Percentiles rank a stretch among this genome's conserved stretches.
phyloP scores from a whole-genome alignment of 176 grass and related monocot species.

The Bonia amplexicaulis region DNA sequence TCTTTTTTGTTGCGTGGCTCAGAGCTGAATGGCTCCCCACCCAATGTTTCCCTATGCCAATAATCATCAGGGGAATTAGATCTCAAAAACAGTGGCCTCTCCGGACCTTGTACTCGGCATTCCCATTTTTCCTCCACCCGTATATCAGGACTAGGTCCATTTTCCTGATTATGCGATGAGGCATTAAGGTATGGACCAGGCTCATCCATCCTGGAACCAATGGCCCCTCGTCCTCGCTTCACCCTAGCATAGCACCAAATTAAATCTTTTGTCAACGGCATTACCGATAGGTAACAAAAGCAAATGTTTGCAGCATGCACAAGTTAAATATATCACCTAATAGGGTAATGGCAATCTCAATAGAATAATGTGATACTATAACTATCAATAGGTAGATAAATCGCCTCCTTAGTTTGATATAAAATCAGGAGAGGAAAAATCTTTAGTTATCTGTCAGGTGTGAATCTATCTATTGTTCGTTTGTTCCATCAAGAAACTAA shows the following conservation, averaged over 20 bases:
- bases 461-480: background rate
- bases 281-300: background rate
- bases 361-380: background rate
- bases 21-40: conserved; percentile 8
- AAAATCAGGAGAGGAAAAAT: background rate
- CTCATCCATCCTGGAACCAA: conserved; percentile 94
- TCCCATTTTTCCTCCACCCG: conserved; percentile 57
- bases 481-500: background rate
- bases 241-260: conserved; percentile 36
- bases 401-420: background rate
- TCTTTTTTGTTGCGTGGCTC: conserved; percentile 23
- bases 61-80: conserved; percentile 27
- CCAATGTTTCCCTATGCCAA: conserved; percentile 12
- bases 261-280: background rate
- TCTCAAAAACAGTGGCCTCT: conserved; percentile 59
- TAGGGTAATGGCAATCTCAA: background rate
- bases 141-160: conserved; percentile 22
- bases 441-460: conserved; percentile 4
- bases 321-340: conserved; percentile 1
- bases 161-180: conserved; percentile 2
- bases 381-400: background rate
- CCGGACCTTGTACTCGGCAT: conserved; percentile 50
- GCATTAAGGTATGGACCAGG: conserved; percentile 60
- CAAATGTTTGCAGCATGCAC: background rate
- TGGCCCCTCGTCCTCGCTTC: conserved; percentile 73